phyloP scores from a whole-genome alignment of 495 filamentous ascomycete species.

The Talaromyces wortmannii region DNA sequence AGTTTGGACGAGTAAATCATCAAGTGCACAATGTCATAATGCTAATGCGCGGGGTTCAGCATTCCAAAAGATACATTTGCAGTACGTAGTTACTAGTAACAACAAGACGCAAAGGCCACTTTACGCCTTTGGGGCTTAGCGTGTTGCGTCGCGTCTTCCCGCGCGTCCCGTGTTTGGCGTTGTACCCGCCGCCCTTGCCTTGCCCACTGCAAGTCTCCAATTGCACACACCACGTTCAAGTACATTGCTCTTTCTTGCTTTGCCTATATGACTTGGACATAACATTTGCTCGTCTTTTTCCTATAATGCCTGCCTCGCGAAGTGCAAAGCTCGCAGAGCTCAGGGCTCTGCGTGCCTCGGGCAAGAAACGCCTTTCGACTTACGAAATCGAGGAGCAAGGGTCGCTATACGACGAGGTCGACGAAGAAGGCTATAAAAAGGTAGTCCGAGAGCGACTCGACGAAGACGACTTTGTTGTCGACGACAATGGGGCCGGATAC shows the following conservation, averaged over 20 bases:
- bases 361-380: conserved; percentile 82
- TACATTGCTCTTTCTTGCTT: neutral
- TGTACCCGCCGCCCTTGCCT: neutral
- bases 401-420: conserved; percentile 89
- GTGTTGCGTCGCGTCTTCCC: conserved; percentile 3
- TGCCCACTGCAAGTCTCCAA: neutral
- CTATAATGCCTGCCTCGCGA: conserved; percentile 27
- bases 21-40: neutral
- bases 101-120: neutral
- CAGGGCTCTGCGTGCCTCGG: conserved; percentile 73
- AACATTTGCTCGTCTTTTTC: neutral
- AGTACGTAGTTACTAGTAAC: neutral
- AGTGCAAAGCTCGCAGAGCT: conserved; percentile 66
- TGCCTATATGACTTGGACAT: neutral
- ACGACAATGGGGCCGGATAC: conserved; percentile 90
- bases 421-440: conserved; percentile 96
- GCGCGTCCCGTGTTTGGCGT: conserved; percentile 4
- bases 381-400: conserved; percentile 84
- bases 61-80: neutral
- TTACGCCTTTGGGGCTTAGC: neutral
- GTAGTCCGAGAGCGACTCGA: conserved; percentile 84
- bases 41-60: neutral
- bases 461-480: conserved; percentile 94
- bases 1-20: neutral
- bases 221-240: neutral